A percentile compares a stretch with the other conserved stretches of the same genome.
Evolutionary conservation across 768 basidiomycete genomes (phyloP).

Genomic region (Crepidotus variabilis): DNA sequence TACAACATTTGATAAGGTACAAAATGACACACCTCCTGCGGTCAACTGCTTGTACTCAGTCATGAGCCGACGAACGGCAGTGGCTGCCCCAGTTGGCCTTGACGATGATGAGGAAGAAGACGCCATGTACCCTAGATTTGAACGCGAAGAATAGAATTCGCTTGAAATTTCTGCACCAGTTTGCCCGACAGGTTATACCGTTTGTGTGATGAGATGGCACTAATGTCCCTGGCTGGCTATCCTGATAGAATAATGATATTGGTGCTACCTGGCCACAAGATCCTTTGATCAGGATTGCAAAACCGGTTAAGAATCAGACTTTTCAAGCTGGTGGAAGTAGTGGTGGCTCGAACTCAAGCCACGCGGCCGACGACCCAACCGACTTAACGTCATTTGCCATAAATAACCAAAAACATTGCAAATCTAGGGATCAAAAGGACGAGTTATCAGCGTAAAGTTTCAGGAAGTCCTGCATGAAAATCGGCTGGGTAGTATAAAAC

Average conservation of each 20-base stretch:
- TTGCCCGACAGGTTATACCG: too few relatives aligned
- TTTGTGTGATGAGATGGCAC: neutral
- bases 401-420: too few relatives aligned
- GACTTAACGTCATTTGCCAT: too few relatives aligned
- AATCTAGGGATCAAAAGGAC: too few relatives aligned
- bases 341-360: neutral
- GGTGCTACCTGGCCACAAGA: neutral
- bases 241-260: neutral
- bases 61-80: slow-evolving; percentile 85
- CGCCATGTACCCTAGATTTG: neutral
- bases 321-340: neutral
- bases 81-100: slow-evolving; percentile 53
- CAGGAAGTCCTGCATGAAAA: too few relatives aligned
- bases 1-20: neutral
- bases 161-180: too few relatives aligned
- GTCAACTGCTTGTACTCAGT: slow-evolving; percentile 89
- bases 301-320: neutral
- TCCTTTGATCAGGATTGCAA: neutral
- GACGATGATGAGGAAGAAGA: slow-evolving; percentile 29
- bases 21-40: slow-evolving; percentile 52
- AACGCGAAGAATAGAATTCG: neutral
- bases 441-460: too few relatives aligned
- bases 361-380: too few relatives aligned
- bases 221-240: neutral
- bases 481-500: too few relatives aligned